Percentiles rank a stretch among this genome's conserved stretches.
Evolutionary conservation across 2,329 filamentous ascomycete species (phyloP).

Genomic region (Aspergillus pseudoviridinutans): DNA sequence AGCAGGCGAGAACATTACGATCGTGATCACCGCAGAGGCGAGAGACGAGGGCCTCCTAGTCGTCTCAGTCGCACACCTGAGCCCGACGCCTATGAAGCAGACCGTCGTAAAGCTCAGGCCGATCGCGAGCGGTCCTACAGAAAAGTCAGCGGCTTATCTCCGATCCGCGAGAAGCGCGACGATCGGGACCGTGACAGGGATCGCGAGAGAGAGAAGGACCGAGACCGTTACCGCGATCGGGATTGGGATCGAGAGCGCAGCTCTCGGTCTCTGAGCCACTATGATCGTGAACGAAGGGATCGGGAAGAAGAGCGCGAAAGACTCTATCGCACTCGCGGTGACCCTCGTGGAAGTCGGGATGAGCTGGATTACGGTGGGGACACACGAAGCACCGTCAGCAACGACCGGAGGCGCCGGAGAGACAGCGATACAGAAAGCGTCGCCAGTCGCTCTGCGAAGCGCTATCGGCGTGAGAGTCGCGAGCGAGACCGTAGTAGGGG

Average conservation of each 20-base stretch:
- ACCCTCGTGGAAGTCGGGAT: conserved; percentile 74
- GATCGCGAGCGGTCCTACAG: conserved; percentile 92
- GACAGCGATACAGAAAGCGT: conserved; percentile 69
- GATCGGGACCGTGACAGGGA: conserved; percentile 33
- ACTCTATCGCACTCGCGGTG: conserved; percentile 75
- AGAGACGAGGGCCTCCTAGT: conserved; percentile 39
- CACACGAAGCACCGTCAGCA: conserved; percentile 55
- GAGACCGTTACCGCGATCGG: conserved; percentile 36
- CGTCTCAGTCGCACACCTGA: conserved; percentile 85
- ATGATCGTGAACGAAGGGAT: conserved; percentile 82
- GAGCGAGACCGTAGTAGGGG: conserved; percentile 35
- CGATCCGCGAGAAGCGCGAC: conserved; percentile 37
- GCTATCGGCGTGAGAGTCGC: conserved; percentile 40
- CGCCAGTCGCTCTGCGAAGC: conserved; percentile 60
- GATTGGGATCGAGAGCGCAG: conserved; percentile 35
- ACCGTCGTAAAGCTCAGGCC: conserved; percentile 87
- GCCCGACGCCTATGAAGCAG: conserved; percentile 88
- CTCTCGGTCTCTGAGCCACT: conserved; percentile 41
- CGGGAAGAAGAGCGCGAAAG: conserved; percentile 88
- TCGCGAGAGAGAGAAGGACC: conserved; percentile 36
- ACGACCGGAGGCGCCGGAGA: conserved; percentile 69
- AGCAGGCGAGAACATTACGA: conserved; percentile 52
- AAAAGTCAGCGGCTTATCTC: conserved; percentile 65
- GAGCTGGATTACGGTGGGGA: conserved; percentile 87
- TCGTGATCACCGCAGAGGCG: conserved; percentile 51